Evolutionary conservation across 2,329 filamentous ascomycete species (phyloP), one percentile per base, ranked within the genome.

Genomic region (Sporothrix variecibatus): DNA sequence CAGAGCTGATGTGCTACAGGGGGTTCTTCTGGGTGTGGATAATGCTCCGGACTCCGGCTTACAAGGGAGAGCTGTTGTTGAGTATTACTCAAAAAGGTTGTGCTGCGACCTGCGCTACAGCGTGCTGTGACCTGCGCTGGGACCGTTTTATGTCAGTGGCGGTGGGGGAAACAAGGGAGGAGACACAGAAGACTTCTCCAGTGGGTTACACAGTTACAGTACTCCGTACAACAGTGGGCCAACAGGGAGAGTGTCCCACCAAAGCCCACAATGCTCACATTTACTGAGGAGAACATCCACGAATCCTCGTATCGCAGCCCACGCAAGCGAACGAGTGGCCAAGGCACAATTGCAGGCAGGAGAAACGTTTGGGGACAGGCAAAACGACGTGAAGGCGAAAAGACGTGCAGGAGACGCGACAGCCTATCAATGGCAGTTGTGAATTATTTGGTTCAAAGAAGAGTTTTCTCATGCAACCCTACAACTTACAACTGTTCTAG

Each of bases 41-140:
- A 43, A 43, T 71, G 34, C 34, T n/a, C 51, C 51, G 23, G 51
- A 43, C 51, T 60, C 20, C n/a, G n/a, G 60, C 34, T 38, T 23
- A 28, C 23, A 2, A 34, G 17, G 43, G 46, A 26, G 46, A 23
- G 34, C 17, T 62, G 17, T 38, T 38, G 26, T 26, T 28, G 4
- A 11, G 28, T 2, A 53, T 53, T 6, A 43, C 6, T 7, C 6
- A 43, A 43, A 43, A 43, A 43, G 9, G 6, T n/a, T 64, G 71
- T 72, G 43, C 40, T 72, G 71, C 71, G 43, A 72, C 71, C 71
- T 72, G 71, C 71, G 71, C 71, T 65, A 23, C 46, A 51, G 58
- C 71, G 71, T 72, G 40, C 71, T 72, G 58, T 67, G 71, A 51
- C 58, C 46, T 72, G 43, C 71, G 43, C 71, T 40, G 60, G 60